Base-by-base conservation (phyloP, 345 rosid genomes). In the Bruguiera gymnorhiza region DNA sequence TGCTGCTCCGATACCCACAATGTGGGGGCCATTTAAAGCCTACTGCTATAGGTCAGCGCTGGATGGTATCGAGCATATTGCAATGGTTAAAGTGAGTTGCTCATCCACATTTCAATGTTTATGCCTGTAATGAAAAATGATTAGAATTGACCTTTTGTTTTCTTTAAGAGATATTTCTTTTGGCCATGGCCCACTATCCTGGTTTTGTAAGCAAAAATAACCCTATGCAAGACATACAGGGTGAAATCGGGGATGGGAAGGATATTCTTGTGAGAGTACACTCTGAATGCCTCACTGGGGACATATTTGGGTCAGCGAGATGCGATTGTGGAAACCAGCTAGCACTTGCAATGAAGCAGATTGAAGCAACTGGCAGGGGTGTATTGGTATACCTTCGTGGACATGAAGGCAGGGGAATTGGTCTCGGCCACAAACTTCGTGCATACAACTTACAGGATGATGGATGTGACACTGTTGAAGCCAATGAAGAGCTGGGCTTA, bases 401-500 rank as follows among this genome's bases (percentile, higher is more conserved):
- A 34, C 96, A 89, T 66, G 87, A 89, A 82, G 96, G 96, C 65
- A 85, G 96, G 75, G 93, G 91, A 34, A 87, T 89, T 6, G 91
- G 96, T 73, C 76, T 88, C 69, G 91, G 96, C 60, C 96, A 89
- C 75, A 86, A 86, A 79, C 90, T 90, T 29, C 86, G 86, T 64
- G 96, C 93, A 63, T 88, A 90, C 74, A 88, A 86, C 83, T 74
- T 88, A 16, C 93, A 90, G 75, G 96, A 88, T 67, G 86, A 84
- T 69, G 93, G 96, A 10, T 86, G 86, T 1, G 91, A 90, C 69
- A 85, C 90, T 0, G 92, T 88, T 39, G 93, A 88, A 83, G 97
- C 97, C 61, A 90, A 90, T 54, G 92, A 77, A 73, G 98, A 92
- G 48, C 82, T 92, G 36, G 97, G 95, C 36, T 81, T 92, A 69